Base-by-base conservation (phyloP, 306 rosid species). In the Betula pendula region DNA sequence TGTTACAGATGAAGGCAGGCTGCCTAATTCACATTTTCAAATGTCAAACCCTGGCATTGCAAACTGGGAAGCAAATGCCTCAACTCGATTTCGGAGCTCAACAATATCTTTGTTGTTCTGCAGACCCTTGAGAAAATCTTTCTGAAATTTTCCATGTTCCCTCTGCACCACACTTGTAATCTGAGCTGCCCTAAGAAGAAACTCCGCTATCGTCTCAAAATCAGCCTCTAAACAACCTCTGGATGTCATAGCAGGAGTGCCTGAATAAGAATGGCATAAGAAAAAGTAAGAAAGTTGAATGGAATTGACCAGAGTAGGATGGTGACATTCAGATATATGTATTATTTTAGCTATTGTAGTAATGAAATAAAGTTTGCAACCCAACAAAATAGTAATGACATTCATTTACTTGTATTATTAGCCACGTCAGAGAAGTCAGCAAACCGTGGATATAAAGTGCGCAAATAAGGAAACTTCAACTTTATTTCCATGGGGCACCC, bases 241-340 rank as follows among this genome's bases (percentile, higher is more conserved):
- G 60, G 97, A 77, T 44, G 97, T 94, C 98, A 94, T 92, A 76
- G 96, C 97, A 78, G 96, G 98, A 75, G 97, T 85, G 60, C 97
- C 97, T 94, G 83, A 51, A 80, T 68, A 68, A 75, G 59, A 29
- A 75, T 17, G 58, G 11, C 45, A 55, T 38, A 38, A 38, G 24
- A 48, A 31, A 69, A 66, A 58, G 20, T 27, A 40, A 40, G 40
- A 38, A 69, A 33, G 72, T 72, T 44, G 38, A 79, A n/a, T 10
- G 67, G 38, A 74, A 43, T 12, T 45, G 24, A 2, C 19, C 58
- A 63, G 35, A 53, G 68, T 52, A 81, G 50, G 24, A 20, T 62
- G 7, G 68, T 17, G 22, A 31, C 13, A 29, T 15, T 38, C 22
- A 62, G 44, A 62, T 31, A 55, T 16, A 31, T 16, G 44, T 33